These are phyloP conservation scores for Ophiostoma perfectum DNA, from an alignment of 2,329 filamentous ascomycete species.

Conservation along the genomic window DNA sequence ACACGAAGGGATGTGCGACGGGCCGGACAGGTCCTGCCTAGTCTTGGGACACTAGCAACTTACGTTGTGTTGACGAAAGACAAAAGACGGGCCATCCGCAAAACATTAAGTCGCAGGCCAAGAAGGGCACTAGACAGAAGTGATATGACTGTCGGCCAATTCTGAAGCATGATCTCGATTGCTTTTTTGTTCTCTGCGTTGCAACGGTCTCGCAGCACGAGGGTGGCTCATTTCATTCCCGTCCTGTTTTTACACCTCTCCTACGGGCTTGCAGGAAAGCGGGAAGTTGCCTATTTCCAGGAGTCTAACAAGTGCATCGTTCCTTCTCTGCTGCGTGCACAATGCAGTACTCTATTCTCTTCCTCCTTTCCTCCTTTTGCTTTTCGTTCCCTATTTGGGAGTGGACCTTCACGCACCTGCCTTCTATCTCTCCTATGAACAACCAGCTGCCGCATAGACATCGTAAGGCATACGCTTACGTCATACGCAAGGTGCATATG, in stretches of 20 bases:
- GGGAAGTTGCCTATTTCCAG: neutral
- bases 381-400: no score
- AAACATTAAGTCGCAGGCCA: no score
- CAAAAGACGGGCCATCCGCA: neutral
- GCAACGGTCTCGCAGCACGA: neutral
- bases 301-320: neutral
- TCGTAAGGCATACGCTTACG: neutral
- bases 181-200: neutral
- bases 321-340: no score
- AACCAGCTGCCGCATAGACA: no score
- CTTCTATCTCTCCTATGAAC: no score
- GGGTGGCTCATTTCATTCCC: neutral
- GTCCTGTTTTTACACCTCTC: neutral
- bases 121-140: no score
- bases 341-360: no score
- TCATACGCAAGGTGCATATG: neutral
- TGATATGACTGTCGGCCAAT: neutral
- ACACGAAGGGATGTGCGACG: constrained; percentile 22
- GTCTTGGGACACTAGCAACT: no score
- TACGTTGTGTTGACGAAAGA: no score
- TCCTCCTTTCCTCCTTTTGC: no score
- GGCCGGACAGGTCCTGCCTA: constrained; percentile 3
- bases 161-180: constrained; percentile 3
- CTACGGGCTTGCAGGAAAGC: neutral
- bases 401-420: no score